Conservation (phyloP, 2,329 filamentous ascomycete genomes). For the Colletotrichum godetiae region DNA sequence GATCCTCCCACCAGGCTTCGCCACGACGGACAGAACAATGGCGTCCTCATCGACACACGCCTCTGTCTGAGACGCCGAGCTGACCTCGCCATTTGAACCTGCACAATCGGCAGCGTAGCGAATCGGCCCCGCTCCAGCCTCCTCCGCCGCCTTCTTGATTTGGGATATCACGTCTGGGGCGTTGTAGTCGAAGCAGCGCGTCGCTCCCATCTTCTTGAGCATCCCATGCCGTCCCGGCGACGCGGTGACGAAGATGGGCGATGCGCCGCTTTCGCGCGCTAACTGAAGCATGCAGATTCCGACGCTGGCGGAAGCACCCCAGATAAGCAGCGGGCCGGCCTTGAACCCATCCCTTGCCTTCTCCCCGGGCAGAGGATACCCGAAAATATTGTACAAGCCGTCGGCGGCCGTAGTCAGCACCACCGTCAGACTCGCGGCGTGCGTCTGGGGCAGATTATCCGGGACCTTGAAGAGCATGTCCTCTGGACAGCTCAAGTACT, state of each 20-base stretch:
- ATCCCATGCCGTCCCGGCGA: conserved; percentile 45
- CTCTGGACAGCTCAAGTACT: conserved; percentile 19
- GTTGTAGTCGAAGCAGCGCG: conserved; percentile 49
- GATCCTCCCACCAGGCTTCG: not conserved
- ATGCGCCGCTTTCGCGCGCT: conserved; percentile 44
- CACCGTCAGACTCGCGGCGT: conserved; percentile 35
- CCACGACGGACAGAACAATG: not conserved
- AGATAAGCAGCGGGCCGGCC: conserved; percentile 45
- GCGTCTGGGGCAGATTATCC: conserved; percentile 11
- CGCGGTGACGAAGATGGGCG: conserved; percentile 47
- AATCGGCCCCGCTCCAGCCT: conserved; percentile 9
- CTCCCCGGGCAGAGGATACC: conserved; percentile 23
- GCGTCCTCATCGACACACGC: not conserved
- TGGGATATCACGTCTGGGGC: not conserved
- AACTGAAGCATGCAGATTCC: conserved; percentile 49
- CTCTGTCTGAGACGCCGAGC: conserved; percentile 5
- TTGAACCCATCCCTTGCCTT: conserved; percentile 10
- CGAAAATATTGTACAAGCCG: conserved; percentile 38
- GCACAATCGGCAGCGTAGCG: conserved; percentile 28
- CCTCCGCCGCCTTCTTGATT: conserved; percentile 12
- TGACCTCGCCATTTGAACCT: not conserved
- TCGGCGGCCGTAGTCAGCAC: conserved; percentile 38
- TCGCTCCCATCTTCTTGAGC: conserved; percentile 46
- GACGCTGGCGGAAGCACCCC: conserved; percentile 50
- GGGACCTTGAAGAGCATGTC: conserved; percentile 19